A percentile compares a stretch with the other conserved stretches of the same genome.
Conservation (phyloP, 2,329 filamentous ascomycete species). For the Graphilbum ipis-grandicollis region DNA sequence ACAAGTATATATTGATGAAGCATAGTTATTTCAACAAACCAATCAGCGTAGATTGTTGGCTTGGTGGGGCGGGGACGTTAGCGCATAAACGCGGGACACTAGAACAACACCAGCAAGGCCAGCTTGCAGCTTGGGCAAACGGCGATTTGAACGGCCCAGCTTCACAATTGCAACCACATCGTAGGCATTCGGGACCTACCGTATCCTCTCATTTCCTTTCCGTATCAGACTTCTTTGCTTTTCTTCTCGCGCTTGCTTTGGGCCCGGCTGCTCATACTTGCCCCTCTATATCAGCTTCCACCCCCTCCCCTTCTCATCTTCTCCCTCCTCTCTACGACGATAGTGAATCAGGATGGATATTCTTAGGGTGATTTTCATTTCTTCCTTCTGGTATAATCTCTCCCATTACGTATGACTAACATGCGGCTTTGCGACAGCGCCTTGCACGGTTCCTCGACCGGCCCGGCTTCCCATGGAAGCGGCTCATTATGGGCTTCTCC, state of each 20-base stretch:
- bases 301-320: not conserved
- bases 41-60: too few species aligned
- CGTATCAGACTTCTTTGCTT: not conserved
- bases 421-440: slow-evolving; percentile 24
- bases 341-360: slow-evolving; percentile 22
- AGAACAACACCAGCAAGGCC: not conserved
- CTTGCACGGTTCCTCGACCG: slow-evolving; percentile 78
- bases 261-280: not conserved
- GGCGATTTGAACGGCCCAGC: too few species aligned
- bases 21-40: too few species aligned
- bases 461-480: slow-evolving; percentile 94
- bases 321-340: not conserved
- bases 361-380: slow-evolving; percentile 21
- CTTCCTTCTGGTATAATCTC: not conserved
- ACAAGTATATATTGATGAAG: too few species aligned
- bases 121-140: not conserved
- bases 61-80: too few species aligned
- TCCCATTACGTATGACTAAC: not conserved
- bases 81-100: too few species aligned
- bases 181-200: too few species aligned
- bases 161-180: too few species aligned
- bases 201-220: too few species aligned
- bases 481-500: slow-evolving; percentile 85
- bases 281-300: too few species aligned
- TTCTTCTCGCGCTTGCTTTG: not conserved